Conservation (phyloP, 2,329 filamentous ascomycete species). For the Penicillium fuscoglaucum region DNA sequence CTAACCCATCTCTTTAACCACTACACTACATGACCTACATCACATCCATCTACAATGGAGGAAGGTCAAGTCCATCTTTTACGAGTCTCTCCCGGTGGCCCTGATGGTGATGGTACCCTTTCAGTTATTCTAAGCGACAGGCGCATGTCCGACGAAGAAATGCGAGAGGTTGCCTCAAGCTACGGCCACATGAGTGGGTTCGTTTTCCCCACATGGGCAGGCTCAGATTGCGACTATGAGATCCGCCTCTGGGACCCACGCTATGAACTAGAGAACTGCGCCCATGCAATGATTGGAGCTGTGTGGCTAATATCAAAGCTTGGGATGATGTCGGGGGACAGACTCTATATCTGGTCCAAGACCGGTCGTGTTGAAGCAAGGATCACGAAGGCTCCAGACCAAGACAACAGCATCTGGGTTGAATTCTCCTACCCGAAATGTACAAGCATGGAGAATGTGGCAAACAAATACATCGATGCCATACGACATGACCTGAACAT, state of each 20-base stretch:
- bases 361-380: constrained; percentile 5
- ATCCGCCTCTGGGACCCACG: not conserved
- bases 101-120: not conserved
- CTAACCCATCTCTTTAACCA: not conserved
- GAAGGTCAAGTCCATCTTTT: not conserved
- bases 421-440: constrained; percentile 1
- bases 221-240: not conserved
- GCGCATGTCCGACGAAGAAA: not conserved
- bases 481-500: constrained; percentile 3
- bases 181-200: not conserved
- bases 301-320: constrained; percentile 18
- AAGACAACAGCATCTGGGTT: not conserved
- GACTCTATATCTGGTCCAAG: constrained; percentile 4
- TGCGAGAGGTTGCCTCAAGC: not conserved
- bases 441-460: not conserved
- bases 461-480: not conserved
- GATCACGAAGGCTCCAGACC: not conserved
- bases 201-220: not conserved
- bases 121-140: not conserved
- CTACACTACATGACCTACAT: not conserved
- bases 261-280: not conserved
- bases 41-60: constrained; percentile 9
- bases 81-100: not conserved
- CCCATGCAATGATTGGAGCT: constrained; percentile 13
- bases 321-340: not conserved